Percentiles rank a stretch among this genome's conserved stretches.
Conservation (phyloP, 164 flowering plant species). For the Tetrastigma voinierianum region DNA sequence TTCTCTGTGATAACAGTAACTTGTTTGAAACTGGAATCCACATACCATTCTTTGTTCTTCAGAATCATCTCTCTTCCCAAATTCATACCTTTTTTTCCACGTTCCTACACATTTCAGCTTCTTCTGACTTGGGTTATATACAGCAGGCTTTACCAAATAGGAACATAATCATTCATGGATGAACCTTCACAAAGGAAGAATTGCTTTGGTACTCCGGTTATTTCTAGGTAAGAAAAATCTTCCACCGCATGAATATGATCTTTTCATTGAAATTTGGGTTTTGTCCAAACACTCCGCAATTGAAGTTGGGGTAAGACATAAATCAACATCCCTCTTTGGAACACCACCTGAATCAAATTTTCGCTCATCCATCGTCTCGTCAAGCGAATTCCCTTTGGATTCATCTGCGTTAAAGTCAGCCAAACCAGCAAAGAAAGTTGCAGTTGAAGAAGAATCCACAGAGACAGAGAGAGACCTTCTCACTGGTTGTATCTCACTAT, state of each 20-base stretch:
- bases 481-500: not conserved
- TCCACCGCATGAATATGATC: conserved; percentile 31
- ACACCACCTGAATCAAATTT: conserved; percentile 4
- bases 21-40: not conserved
- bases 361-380: not conserved
- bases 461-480: conserved; percentile 24
- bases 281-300: not conserved
- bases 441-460: conserved; percentile 22
- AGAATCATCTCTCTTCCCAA: too few relatives aligned
- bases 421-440: conserved; percentile 14
- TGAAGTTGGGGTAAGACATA: too few relatives aligned
- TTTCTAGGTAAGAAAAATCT: conserved; percentile 14
- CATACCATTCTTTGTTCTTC: too few relatives aligned
- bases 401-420: conserved; percentile 8
- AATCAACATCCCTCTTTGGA: conserved; percentile 10
- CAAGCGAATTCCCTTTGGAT: conserved; percentile 21
- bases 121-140: not conserved
- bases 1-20: not conserved
- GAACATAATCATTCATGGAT: not conserved
- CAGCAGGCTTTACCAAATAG: not conserved
- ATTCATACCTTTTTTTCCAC: too few relatives aligned
- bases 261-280: conserved; percentile 21
- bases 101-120: not conserved
- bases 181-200: conserved; percentile 13
- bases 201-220: conserved; percentile 5